Evolutionary conservation across 208 protist species (phyloP), one percentile per base, ranked within the genome.

Genomic region (Trypanosoma mega): DNA sequence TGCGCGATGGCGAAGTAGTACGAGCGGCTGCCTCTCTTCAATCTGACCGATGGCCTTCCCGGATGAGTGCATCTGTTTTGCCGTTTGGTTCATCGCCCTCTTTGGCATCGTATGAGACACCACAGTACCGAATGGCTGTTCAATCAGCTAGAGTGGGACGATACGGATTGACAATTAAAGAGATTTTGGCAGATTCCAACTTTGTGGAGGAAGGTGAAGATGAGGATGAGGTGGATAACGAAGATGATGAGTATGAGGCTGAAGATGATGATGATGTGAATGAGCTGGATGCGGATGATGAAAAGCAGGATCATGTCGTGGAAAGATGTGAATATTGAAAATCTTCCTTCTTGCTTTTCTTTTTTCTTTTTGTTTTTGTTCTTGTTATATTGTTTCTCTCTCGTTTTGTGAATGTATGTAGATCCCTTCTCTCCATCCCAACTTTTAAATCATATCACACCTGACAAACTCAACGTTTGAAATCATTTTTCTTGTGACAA

Each of bases 111-210:
- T 43, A 60, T 14, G 51, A 46, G n/a, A 23, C 53, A 20, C 5
- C 4, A 9, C 65, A 72, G 57, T 72, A 72, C 43, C 54, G 33
- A 14, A 41, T 72, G 26, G 65, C 65, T n/a, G 56, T 72, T 54
- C 34, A 59, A n/a, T 26, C 48, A 43, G 56, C 37, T 18, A 72
- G 64, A 53, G 60, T 54, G 23, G 30, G 30, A 16, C 33, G 23
- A 31, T 64, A 64, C 41, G 65, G 6, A 2, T 12, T 53, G 20
- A 72, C 48, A 49, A 54, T 72, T 24, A 46, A 50, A 20, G 65
- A 72, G 12, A 3, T 72, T 29, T 29, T 72, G 12, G 65, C 65
- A 14, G 60, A 54, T 24, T 31, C 16, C 2, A 18, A 29, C 31
- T 34, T 24, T 16, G 36, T 48, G 26, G 26, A 23, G 14, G 14